Percentiles rank a stretch among this genome's conserved stretches.
Evolutionary conservation across 352 stramenopile genomes (phyloP).

Genomic region (Phytophthora ohioensis): DNA sequence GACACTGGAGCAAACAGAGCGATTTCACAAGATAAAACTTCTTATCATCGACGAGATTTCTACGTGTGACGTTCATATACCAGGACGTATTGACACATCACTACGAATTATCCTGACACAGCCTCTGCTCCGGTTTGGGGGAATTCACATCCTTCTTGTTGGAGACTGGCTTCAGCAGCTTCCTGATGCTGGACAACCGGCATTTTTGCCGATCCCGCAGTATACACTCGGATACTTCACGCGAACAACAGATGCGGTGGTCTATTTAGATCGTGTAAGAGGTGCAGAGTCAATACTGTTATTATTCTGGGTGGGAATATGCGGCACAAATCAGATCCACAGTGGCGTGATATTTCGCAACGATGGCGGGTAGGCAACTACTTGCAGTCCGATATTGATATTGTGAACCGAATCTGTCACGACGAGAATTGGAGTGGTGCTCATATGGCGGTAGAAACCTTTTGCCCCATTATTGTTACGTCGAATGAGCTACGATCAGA

Average conservation of each 20-base stretch:
- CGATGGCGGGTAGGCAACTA: background rate
- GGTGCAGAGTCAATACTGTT: constrained; percentile 7
- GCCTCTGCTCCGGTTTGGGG: too few species aligned
- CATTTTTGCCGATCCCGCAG: background rate
- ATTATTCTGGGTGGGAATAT: constrained; percentile 6
- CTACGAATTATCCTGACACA: too few species aligned
- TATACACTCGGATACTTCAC: background rate
- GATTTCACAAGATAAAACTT: too few species aligned
- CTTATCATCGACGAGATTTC: too few species aligned
- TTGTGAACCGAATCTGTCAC: background rate
- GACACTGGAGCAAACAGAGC: too few species aligned
- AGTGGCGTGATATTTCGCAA: constrained; percentile 3
- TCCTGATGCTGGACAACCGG: too few species aligned
- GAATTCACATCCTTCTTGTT: too few species aligned
- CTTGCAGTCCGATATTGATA: constrained; percentile 2
- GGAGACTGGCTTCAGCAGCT: too few species aligned
- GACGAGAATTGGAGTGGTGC: background rate
- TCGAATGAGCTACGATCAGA: constrained; percentile 4
- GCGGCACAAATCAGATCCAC: background rate
- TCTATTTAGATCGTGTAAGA: constrained; percentile 7
- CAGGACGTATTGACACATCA: too few species aligned
- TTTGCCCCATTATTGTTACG: constrained; percentile 8
- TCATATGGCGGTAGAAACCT: background rate
- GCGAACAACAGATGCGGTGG: background rate
- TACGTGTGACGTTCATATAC: too few species aligned